Evolutionary conservation across 108 stramenopile species (phyloP).

Genomic region (Discostella pseudostelligera): DNA sequence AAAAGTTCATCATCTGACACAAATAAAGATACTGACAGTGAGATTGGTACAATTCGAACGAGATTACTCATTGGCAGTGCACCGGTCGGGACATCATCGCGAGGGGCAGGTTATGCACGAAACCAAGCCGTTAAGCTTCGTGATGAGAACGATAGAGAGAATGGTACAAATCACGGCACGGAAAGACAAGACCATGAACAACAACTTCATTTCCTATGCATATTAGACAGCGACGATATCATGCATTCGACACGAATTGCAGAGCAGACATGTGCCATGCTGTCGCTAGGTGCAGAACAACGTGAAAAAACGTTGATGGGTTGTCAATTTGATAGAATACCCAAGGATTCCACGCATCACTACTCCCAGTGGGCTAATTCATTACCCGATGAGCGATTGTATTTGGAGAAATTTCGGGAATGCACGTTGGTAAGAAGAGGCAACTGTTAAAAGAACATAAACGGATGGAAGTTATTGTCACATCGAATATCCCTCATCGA

Average conservation of each 20-base stretch:
- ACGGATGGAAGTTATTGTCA: background rate
- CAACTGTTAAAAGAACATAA: no score
- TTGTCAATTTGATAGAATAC: constrained; percentile 78
- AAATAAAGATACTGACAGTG: constrained; percentile 2
- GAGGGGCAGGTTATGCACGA: constrained; percentile 83
- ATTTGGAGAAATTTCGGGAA: constrained; percentile 83
- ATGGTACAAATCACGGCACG: background rate
- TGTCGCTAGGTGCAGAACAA: constrained; percentile 26
- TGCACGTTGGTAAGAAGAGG: constrained; percentile 67
- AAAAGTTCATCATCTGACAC: constrained; percentile 2
- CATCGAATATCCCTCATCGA: background rate
- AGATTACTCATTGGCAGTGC: constrained; percentile 44
- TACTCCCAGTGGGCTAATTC: constrained; percentile 87
- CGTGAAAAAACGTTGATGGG: constrained; percentile 65
- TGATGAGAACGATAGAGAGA: background rate
- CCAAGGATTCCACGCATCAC: constrained; percentile 85
- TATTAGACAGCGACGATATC: constrained; percentile 82
- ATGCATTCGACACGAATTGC: constrained; percentile 73
- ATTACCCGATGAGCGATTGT: constrained; percentile 68
- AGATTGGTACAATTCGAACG: constrained; percentile 7
- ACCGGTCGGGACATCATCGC: constrained; percentile 28
- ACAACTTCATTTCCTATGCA: constrained; percentile 56
- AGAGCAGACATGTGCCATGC: constrained; percentile 64
- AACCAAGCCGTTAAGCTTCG: constrained; percentile 63
- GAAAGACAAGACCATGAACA: background rate